Evolutionary conservation across 805 yeast genomes (phyloP), one percentile per base, ranked within the genome.

Genomic region (Metschnikowia vanudenii): DNA sequence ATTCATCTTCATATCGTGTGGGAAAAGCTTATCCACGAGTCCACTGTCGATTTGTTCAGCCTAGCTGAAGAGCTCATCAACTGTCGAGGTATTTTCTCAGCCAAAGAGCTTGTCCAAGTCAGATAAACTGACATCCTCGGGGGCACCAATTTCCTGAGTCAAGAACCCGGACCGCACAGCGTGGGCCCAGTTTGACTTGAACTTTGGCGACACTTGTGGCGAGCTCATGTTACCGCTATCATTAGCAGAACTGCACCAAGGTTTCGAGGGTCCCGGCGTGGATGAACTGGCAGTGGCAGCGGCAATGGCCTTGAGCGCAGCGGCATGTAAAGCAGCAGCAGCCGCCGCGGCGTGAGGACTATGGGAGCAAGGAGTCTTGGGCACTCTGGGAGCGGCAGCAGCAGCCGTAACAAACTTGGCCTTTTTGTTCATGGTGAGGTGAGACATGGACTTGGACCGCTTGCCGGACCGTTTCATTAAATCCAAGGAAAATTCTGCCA

Each of bases 371-470:
- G 82, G 76, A 29, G 78, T 71, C 52, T 80, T 79, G n/a, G 89
- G 84, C 10, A 85, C 78, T 58, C 92, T 73, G 47, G 94, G 94
- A 29, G 92, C 88, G 20, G 88, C 89, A 11, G 90, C 90, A 18
- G 92, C 92, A 16, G 88, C 88, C 3, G 59, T 53, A 12, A 92
- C 85, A 37, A 84, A 61, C 47, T 64, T 58, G 55, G 72, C 72
- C 61, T 76, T 78, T 62, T 82, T 81, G 50, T 71, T 67, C 31
- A 55, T 39, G 39, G 76, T 71, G 45, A 81, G 64, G 55, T 77
- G 80, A 31, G 84, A 78, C 80, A 80, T 74, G 13, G 87, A 82
- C 60, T 82, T 82, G 12, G 88, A 81, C 55, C 88, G 71, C 59
- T 82, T 78, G 49, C 74, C 78, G 54, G 66, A 65, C 51, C 67